These are phyloP conservation scores for Phaeotremella skinneri DNA, from an alignment of 768 basidiomycete species.

Conservation along the genomic window DNA sequence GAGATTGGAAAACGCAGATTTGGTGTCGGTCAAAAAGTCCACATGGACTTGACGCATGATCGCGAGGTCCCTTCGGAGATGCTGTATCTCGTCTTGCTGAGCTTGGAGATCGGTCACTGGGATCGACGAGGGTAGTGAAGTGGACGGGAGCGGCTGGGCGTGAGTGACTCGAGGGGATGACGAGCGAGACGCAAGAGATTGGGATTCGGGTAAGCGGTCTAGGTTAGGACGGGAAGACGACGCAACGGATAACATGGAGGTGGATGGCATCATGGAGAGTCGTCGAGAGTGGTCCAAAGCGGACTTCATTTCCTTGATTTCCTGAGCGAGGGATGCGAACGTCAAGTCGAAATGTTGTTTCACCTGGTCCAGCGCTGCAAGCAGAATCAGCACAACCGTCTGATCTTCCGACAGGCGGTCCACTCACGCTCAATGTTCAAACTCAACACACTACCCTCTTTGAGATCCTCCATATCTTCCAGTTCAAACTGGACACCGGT, in stretches of 20 bases:
- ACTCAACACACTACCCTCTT: constrained; percentile 80
- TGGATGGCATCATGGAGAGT: constrained; percentile 54
- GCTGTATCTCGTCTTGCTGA: constrained; percentile 93
- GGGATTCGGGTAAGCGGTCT: constrained; percentile 68
- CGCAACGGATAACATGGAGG: constrained; percentile 23
- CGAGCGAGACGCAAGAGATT: constrained; percentile 66
- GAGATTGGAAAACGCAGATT: constrained; percentile 73
- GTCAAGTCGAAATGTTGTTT: constrained; percentile 96
- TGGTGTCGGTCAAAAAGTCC: constrained; percentile 88
- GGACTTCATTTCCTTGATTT: constrained; percentile 81
- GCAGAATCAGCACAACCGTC: neutral
- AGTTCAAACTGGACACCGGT: constrained; percentile 94
- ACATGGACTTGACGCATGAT: constrained; percentile 92
- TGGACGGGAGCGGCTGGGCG: constrained; percentile 9
- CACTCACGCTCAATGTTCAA: constrained; percentile 94
- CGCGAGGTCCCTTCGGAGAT: constrained; percentile 85
- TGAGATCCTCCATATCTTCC: constrained; percentile 89
- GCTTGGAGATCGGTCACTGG: constrained; percentile 67
- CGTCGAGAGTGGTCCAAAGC: constrained; percentile 61
- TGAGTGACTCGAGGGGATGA: constrained; percentile 9
- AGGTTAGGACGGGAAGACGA: constrained; percentile 65
- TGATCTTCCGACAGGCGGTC: neutral
- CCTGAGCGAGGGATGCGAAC: constrained; percentile 76
- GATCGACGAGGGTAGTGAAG: constrained; percentile 10
- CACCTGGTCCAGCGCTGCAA: constrained; percentile 89